Conservation (phyloP, 164 flowering plant genomes). For the Stephania cephalantha region DNA sequence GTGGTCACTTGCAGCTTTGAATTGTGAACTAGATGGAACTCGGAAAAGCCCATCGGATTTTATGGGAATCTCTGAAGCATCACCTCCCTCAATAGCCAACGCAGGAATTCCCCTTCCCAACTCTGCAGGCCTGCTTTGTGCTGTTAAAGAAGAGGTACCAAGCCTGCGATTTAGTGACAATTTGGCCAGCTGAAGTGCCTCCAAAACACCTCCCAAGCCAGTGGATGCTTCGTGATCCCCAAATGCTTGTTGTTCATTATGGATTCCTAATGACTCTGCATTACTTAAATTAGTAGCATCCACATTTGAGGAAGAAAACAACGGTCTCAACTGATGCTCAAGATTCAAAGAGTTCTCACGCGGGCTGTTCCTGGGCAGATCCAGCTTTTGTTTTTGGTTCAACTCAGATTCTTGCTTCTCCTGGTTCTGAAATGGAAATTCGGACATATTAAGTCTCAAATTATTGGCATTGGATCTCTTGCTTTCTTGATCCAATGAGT, state of each 20-base stretch:
- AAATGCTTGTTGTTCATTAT: constrained; percentile 22
- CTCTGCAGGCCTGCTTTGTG: constrained; percentile 10
- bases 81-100: constrained; percentile 7
- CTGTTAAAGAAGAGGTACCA: constrained; percentile 18
- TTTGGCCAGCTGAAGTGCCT: constrained; percentile 64
- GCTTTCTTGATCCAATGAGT: constrained; percentile 15
- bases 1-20: background rate
- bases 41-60: constrained; percentile 22
- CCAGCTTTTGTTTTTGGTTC: constrained; percentile 23
- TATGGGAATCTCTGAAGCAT: constrained; percentile 15
- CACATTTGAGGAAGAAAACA: constrained; percentile 9
- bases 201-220: constrained; percentile 40
- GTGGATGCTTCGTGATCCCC: constrained; percentile 25
- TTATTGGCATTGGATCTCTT: constrained; percentile 16
- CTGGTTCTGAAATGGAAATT: constrained; percentile 21
- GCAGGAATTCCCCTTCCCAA: constrained; percentile 19
- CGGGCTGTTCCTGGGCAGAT: constrained; percentile 9
- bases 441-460: constrained; percentile 17
- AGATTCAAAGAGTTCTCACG: constrained; percentile 15
- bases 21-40: constrained; percentile 18
- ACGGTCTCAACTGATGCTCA: constrained; percentile 11
- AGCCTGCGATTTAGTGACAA: constrained; percentile 46
- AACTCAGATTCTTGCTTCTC: constrained; percentile 13
- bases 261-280: constrained; percentile 23
- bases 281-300: constrained; percentile 10